Base-by-base conservation (phyloP, 768 basidiomycete genomes). In the Leccinum boreale region DNA sequence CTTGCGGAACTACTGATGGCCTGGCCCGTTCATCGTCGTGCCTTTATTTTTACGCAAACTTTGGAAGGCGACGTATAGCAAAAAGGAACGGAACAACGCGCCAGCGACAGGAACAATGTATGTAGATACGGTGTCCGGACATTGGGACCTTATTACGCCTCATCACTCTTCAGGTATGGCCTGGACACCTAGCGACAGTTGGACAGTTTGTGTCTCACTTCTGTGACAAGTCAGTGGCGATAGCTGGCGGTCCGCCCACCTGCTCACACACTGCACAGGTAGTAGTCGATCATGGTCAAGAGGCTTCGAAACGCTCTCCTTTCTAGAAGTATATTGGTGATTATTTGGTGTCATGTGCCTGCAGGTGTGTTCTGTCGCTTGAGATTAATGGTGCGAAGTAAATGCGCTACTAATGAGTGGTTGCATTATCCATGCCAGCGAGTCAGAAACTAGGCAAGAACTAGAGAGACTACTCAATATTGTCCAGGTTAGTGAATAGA, bases 381-480 rank as follows among this genome's bases (percentile, higher is more conserved):
- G 29, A 29, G 29, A 29, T 29, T 11, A 29, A 29, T 29, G 29
- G 31, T 31, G 4, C 1, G 31, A 31, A 31, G 12, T 12, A 31
- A 11, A 11, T 31, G 29, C 3, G 10, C 29, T 29, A 10, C 29
- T 29, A 10, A 11, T 12, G 10, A 44, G 35, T 8, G 35, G 15
- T 36, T 3, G 15, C 15, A 14, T 12, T 28, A 17, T 10, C 10
- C 44, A 53, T 28, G 28, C 21, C 49, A 23, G 15, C 5, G 5
- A 24, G 3, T 33, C 10, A 31, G 23, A 55, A 53, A n/a, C n/a
- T 15, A 11, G 17, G 23, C 26, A 24, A 48, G 12, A 28, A 10
- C 15, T 0, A 9, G 47, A 55, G 52, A 75, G 56, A 46, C 42
- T 39, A 4, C 17, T 39, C 36, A 5, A 15, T 8, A 28, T 35